Evolutionary conservation across 2,329 filamentous ascomycete genomes (phyloP), one percentile per base, ranked within the genome.

Genomic region (Fusarium proliferatum): DNA sequence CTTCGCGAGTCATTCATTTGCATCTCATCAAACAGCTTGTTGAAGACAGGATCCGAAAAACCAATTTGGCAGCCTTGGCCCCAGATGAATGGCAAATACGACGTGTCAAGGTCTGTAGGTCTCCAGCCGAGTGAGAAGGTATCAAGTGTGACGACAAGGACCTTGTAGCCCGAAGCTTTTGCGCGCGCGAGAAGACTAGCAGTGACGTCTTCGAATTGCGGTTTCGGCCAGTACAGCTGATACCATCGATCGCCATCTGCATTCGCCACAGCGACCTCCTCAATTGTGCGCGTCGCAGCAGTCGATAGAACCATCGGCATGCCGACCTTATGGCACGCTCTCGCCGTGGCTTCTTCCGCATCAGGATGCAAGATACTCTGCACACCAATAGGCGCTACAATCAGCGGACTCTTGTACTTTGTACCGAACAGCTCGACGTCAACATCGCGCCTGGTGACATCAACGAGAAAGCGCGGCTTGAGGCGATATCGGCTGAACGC

Each of bases 141-240:
- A 80, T 95, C 93, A 0, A 94, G 84, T 0, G 93, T 95, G 2
- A 95, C 90, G 11, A 94, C 88, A 1, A 94, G 84, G 2, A 90
- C 91, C 39, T 85, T 86, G 81, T 87, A 94, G 2, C 92, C 92
- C 38, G 84, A 86, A 1, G 82, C 84, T 77, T 89, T 89, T 1
- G 92, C 93, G 1, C 92, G 86, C 3, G 81, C 78, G 9, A 94
- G 84, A 21, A 94, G 82, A 3, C 89, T 92, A 0, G 86, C 82
- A 0, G 92, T 94, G 61, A 94, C 84, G 6, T 91, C 88, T 59
- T 94, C 87, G 61, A 89, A 87, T 26, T 86, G 70, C 0, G 92
- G 92, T 91, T 73, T 74, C 3, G 72, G 72, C 72, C 92, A 94
- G 82, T 95, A 95, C 0, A 95, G 86, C 78, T 95, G 93, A 79